Evolutionary conservation across 2,329 filamentous ascomycete species (phyloP), one percentile per base, ranked within the genome.

Genomic region (Microdochium paspali): DNA sequence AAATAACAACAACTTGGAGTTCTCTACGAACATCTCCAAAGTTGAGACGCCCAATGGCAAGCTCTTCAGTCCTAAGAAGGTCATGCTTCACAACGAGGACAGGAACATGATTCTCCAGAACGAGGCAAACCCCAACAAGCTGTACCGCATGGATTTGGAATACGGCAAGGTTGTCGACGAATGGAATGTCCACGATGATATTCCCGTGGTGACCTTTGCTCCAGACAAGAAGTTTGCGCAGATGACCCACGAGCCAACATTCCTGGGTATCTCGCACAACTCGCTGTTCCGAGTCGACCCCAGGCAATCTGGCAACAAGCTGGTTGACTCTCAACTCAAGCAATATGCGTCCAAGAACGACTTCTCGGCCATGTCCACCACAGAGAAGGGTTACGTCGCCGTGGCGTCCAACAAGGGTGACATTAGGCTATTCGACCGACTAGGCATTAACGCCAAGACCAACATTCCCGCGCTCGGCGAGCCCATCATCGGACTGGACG

Each of bases 331-430:
- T 7, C 84, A 97, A 56, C 77, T 97, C 58, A 97, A 98, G 73
- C 91, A 97, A 64, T 98, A 98, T 62, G 82, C 77, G 12, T 94
- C 90, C 58, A 97, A 97, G 78, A 97, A 97, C 60, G 90, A 95
- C 59, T 98, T 98, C 68, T 96, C 90, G 0, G 85, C 91, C 13
- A 78, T 94, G 24, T 89, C 93, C 4, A 97, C 93, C 0, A 98
- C 93, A 0, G 90, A 95, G 60, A 91, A 97, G 69, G 93, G 93
- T 10, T 94, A 96, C 61, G 90, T 98, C 53, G 93, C 93, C 4
- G 90, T 98, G 7, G 91, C 93, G 0, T 96, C 90, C 46, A 95
- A 95, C 71, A 98, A 98, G 73, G 93, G 93, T 57, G 93, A 98
- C 56, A 90, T 98, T 52, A 88, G 93, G 47, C 81, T 98, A 58